These are phyloP conservation scores for Ramularia endophylla DNA, from an alignment of 2,329 filamentous ascomycete species.

Conservation along the genomic window DNA sequence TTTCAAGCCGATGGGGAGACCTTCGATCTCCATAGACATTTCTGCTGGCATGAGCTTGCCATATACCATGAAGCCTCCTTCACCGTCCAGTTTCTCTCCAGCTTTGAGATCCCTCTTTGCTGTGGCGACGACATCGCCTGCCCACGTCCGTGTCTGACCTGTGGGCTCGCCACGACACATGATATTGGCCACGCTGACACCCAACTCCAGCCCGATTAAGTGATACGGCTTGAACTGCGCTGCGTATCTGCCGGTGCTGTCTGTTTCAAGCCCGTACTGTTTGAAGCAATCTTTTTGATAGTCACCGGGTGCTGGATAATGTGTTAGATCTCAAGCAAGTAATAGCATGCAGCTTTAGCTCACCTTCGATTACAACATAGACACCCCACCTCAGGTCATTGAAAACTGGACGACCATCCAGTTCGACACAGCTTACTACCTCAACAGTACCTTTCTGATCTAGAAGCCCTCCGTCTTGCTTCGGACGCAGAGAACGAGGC, in stretches of 20 bases:
- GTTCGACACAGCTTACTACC: conserved; percentile 42
- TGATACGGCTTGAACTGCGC: conserved; percentile 44
- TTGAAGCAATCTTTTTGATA: conserved; percentile 41
- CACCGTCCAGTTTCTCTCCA: conserved; percentile 42
- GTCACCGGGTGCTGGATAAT: conserved; percentile 32
- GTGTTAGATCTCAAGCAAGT: too few relatives aligned
- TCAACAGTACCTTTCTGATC: conserved; percentile 41
- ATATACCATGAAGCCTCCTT: conserved; percentile 43
- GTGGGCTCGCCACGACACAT: conserved; percentile 44
- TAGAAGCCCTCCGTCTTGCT: conserved; percentile 37
- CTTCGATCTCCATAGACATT: conserved; percentile 37
- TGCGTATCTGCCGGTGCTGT: conserved; percentile 37
- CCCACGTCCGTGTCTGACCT: conserved; percentile 40
- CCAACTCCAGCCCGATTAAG: conserved; percentile 44
- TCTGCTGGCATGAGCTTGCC: conserved; percentile 39
- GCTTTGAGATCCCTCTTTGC: conserved; percentile 42
- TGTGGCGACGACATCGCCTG: conserved; percentile 43
- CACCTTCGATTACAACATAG: conserved; percentile 39
- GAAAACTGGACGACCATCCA: conserved; percentile 37
- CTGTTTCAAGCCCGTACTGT: conserved; percentile 42
- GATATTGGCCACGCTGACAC: conserved; percentile 40
- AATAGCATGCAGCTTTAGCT: background rate
- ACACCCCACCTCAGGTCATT: conserved; percentile 41
- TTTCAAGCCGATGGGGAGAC: conserved; percentile 41
- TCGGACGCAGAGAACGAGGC: conserved; percentile 37